These are phyloP conservation scores for Nicotiana knightiana DNA, from an alignment of 257 asterid genomes.

Conservation along the genomic window DNA sequence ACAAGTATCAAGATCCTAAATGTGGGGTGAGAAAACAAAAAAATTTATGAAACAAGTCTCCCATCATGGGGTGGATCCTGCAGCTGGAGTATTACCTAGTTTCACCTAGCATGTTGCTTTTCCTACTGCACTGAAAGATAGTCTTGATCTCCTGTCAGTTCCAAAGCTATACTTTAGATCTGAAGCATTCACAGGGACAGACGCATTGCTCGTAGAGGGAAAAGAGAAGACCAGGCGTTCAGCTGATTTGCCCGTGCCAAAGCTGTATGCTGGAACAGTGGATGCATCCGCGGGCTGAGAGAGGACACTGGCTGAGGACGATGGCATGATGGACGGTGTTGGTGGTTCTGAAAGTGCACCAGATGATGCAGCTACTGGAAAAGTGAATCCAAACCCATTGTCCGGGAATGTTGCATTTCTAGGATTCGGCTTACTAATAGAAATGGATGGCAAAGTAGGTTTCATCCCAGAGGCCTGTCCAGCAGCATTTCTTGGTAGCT, in stretches of 20 bases:
- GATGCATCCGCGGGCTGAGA: conserved; percentile 32
- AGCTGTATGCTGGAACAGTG: conserved; percentile 50
- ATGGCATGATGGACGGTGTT: conserved; percentile 74
- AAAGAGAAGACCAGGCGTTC: conserved; percentile 59
- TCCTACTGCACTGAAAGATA: conserved; percentile 55
- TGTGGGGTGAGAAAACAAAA: not conserved
- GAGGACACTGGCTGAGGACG: conserved; percentile 20
- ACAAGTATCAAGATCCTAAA: not conserved
- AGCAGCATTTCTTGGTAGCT: conserved; percentile 30
- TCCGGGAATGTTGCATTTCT: conserved; percentile 28
- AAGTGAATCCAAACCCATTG: conserved; percentile 57
- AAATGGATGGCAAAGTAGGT: conserved; percentile 49
- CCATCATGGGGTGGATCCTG: not conserved
- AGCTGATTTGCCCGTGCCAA: conserved; percentile 44
- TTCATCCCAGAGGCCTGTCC: conserved; percentile 26
- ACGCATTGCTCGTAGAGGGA: conserved; percentile 52
- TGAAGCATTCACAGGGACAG: conserved; percentile 27
- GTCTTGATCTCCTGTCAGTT: conserved; percentile 44
- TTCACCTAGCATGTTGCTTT: conserved; percentile 42
- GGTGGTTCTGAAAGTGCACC: conserved; percentile 73
- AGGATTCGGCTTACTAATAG: conserved; percentile 39
- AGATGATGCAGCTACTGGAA: conserved; percentile 57
- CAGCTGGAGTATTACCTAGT: conserved; percentile 13
- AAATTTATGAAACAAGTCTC: not conserved
- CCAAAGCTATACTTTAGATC: conserved; percentile 71